Evolutionary conservation across 768 basidiomycete genomes (phyloP), one percentile per base, ranked within the genome.

Genomic region (Psilocybe azurescens): DNA sequence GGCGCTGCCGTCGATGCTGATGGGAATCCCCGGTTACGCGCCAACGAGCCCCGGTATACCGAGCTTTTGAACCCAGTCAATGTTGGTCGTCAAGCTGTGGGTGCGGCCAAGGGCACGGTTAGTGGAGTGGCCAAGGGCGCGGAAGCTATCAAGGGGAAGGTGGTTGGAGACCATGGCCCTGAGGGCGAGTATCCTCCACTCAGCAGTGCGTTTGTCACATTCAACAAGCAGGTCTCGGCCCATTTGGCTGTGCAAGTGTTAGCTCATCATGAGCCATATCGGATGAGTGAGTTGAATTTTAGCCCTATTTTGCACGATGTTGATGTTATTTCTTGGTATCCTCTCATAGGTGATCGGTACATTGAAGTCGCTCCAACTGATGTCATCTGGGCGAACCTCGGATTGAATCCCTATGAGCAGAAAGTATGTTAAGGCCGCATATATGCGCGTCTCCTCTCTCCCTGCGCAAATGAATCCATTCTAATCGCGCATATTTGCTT

Each of bases 361-460:
- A 83, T 89, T 44, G 96, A 97, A 73, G 88, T 97, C 56, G 83
- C 90, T 0, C 95, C 96, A 0, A 81, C 84, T 30, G 95, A 97
- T 74, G 90, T 99, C 50, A 90, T 99, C 64, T 99, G 97, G 96
- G 76, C 83, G 3, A 98, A 97, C 72, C 80, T 99, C 8, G 84
- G 86, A 32, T 73, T 99, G 79, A 97, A 96, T 71, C 91, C 94
- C 0, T 98, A 97, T 68, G 94, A 96, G 73, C 82, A 83, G 64
- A 87, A 87, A 69, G 77, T 90, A 49, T 24, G 61, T 46, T 16
- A n/a, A 8, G 28, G 41, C 33, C 10, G 46, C 29, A 20, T 51
- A 13, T 14, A 3, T 51, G 1, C 5, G 28, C 46, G 18, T 20
- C 53, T 49, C 29, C 36, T 38, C 39, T 14, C 47, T 20, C 14